Evolutionary conservation across 1,284 basidiomycete genomes (phyloP).

Genomic region (Cryptococcus hybrid): DNA sequence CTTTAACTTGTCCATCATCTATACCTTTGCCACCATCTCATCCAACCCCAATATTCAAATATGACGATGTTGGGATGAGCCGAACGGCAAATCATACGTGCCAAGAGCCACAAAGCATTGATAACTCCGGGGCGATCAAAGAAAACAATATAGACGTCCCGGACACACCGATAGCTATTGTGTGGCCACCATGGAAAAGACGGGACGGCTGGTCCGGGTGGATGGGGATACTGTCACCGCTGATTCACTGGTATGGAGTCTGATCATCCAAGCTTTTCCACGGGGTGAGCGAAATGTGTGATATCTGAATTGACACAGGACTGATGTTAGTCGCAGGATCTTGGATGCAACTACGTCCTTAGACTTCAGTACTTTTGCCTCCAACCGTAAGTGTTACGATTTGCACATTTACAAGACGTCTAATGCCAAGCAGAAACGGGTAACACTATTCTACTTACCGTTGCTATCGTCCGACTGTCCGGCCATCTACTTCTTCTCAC

Average conservation of each 20-base stretch:
- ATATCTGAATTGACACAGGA: not conserved
- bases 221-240: conserved; percentile 31
- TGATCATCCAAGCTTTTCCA: conserved; percentile 38
- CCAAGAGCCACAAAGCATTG: too few relatives aligned
- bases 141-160: too few relatives aligned
- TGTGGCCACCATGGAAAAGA: conserved; percentile 21
- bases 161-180: not conserved
- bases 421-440: conserved; percentile 30
- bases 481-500: conserved; percentile 31
- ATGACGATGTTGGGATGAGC: too few relatives aligned
- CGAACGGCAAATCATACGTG: too few relatives aligned
- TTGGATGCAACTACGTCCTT: conserved; percentile 49
- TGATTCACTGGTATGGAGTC: conserved; percentile 24
- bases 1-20: too few relatives aligned
- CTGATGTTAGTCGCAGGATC: conserved; percentile 13
- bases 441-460: conserved; percentile 49
- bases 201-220: conserved; percentile 27
- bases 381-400: conserved; percentile 32
- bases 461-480: conserved; percentile 32
- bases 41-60: too few relatives aligned
- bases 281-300: conserved; percentile 25
- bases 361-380: conserved; percentile 48
- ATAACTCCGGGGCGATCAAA: too few relatives aligned
- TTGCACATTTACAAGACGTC: not conserved
- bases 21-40: too few relatives aligned